Evolutionary conservation across 2,329 filamentous ascomycete species (phyloP), one percentile per base, ranked within the genome.

Genomic region (Botryosphaeria dothidea): DNA sequence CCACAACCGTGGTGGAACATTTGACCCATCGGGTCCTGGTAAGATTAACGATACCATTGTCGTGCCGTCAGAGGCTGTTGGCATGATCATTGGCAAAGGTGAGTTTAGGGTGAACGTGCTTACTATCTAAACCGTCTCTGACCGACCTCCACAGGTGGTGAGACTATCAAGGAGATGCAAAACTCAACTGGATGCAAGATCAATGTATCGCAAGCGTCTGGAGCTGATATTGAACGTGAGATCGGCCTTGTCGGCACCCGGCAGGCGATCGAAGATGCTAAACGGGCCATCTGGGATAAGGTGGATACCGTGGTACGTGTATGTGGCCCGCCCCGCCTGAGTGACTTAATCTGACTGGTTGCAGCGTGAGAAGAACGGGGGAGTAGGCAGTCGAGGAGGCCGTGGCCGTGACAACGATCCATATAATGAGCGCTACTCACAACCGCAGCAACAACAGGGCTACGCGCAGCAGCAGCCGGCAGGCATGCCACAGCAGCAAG

Each of bases 141-240:
- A 69, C 71, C 66, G 48, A 34, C n/a, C 31, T 25, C 38, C 62
- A 7, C 61, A 84, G 85, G 92, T 65, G 93, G 93, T 69, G 93
- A 97, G 80, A 96, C 93, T 0, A 97, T 97, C 75, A 92, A 93
- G 69, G 92, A 96, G 70, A 96, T 97, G 90, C 93, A 97, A 77
- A 90, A 88, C 73, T 85, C 83, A 34, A 95, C 92, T 4, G 91
- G 92, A 51, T 97, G 93, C 85, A 96, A 96, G 81, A 96, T 97
- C 82, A 97, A 97, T 72, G 93, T 97, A 27, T 91, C 92, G 34
- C 91, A 92, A 72, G 89, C 92, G 7, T 89, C 88, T 38, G 90
- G 90, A 17, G 89, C 90, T 57, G 92, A 96, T 74, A 85, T 88
- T 65, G 90, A 95, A 76, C 89, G 93, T 72, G 91, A 96, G 77